A percentile compares a stretch with the other conserved stretches of the same genome.
phyloP scores from a whole-genome alignment of 495 filamentous ascomycete genomes.

The Penicillium paradoxum region DNA sequence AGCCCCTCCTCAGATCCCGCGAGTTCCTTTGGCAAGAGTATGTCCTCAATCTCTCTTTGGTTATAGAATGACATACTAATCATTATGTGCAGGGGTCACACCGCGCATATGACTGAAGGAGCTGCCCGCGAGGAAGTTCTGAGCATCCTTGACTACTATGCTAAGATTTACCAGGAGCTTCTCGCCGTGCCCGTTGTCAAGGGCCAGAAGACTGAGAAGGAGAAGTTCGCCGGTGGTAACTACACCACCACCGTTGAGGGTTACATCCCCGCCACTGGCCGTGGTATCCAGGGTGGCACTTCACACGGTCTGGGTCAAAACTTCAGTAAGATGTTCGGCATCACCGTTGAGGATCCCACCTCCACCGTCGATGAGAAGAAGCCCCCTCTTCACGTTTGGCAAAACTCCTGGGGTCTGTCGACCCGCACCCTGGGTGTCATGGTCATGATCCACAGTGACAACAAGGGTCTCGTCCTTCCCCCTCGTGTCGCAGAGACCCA shows the following conservation, averaged over 20 bases:
- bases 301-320: conserved; percentile 94
- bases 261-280: conserved; percentile 86
- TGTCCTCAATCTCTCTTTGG: neutral
- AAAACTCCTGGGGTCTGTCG: conserved; percentile 97
- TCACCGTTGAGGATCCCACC: conserved; percentile 88
- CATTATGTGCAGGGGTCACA: conserved; percentile 60
- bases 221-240: conserved; percentile 93
- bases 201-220: conserved; percentile 81
- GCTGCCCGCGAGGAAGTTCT: conserved; percentile 77
- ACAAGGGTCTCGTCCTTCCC: conserved; percentile 89
- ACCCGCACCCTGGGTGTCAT: conserved; percentile 95
- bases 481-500: conserved; percentile 84
- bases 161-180: conserved; percentile 83
- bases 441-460: conserved; percentile 95
- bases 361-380: conserved; percentile 67
- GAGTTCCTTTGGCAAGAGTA: conserved; percentile 96
- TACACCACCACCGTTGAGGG: conserved; percentile 92
- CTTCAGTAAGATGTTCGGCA: conserved; percentile 97
- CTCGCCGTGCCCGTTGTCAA: conserved; percentile 91
- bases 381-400: conserved; percentile 77
- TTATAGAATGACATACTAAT: neutral
- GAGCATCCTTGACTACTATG: conserved; percentile 90
- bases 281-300: conserved; percentile 94
- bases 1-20: conserved; percentile 85
- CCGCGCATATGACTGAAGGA: conserved; percentile 78